Evolutionary conservation across 257 asterid genomes (phyloP), one percentile per base, ranked within the genome.

Genomic region (Prunella vulgaris): DNA sequence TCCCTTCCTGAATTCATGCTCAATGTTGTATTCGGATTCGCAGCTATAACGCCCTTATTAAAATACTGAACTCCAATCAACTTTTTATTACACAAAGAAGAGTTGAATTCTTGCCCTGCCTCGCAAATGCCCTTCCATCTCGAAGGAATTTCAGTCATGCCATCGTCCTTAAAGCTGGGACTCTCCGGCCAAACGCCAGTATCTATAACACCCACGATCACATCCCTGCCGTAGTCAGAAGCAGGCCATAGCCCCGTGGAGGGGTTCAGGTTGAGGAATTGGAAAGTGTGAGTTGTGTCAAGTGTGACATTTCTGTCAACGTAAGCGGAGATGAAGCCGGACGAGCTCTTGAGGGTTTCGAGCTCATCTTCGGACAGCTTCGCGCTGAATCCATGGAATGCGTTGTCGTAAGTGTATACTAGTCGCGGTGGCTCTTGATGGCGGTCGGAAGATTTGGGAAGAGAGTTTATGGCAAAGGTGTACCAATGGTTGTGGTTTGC

Each of bases 171-270:
- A 48, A 52, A 86, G 71, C 89, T 84, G 0, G 10, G 69, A 30
- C 89, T 80, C 59, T 84, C 92, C 0, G 88, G 88, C 85, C 86
- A 83, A 7, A 85, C 79, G 2, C 86, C 86, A 1, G 79, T 64
- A 74, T 85, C 91, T 8, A 85, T 77, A 3, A 73, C 80, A 0
- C 89, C 87, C 0, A 84, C 46, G 2, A 86, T 86, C 38, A 82
- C 86, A 52, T 74, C 84, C 7, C 64, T 70, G 0, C 89, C 89
- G 52, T 74, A 84, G 0, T 74, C 54, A 1, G 86, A 77, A 10
- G 86, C 87, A 1, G 89, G 87, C 89, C 89, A 86, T 21, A 80
- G 4, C 4, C 89, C 89, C 0, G 84, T 33, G 9, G 3, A 5
- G 2, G 85, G 72, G 14, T 82, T 86, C 1, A 86, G 80, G 3